Evolutionary conservation across 108 stramenopile genomes (phyloP), one percentile per base, ranked within the genome.

Genomic region (Nitzschia sp.): DNA sequence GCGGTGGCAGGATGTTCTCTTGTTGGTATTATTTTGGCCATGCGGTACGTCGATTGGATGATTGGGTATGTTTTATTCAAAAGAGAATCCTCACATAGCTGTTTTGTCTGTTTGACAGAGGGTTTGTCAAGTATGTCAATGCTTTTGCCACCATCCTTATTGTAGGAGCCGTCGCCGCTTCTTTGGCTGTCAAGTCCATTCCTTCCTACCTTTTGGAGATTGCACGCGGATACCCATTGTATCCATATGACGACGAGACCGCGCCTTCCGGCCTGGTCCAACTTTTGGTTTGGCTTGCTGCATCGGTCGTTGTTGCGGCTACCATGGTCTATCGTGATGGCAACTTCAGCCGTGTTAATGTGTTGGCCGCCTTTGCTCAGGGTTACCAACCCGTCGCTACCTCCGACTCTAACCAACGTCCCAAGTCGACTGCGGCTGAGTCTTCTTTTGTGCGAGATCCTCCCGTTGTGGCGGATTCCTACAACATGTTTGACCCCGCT

Each of bases 401-500:
- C 2, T 57, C 46, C 20, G 55, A 60, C 10, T 10, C 26, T 1
- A 71, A 71, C 38, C 68, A 69, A 29, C 59, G 61, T 9, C 75
- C 58, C 55, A 75, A 83, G 57, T 68, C 39, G 17, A 70, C 73
- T 11, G 71, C 81, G 14, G 44, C 68, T 0, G 19, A 24, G 19
- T 12, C 52, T 10, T 26, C 51, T 21, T 12, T 29, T 61, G 59
- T 53, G 9, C 60, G 69, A n/a, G 76, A 77, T 63, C 62, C 69
- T 22, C 84, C 66, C 37, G 71, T 70, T 10, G 75, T 25, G 10
- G 19, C 65, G 55, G 86, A 80, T 21, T 77, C 84, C 10, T 93
- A 78, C 82, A 92, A 96, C 74, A 86, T 94, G 84, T 93, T 96
- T 76, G 90, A 96, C 70, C 95, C 95, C 14, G 89, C 87, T 11